Evolutionary conservation across 2,329 filamentous ascomycete species (phyloP).

Genomic region (Phialocephala sp.): DNA sequence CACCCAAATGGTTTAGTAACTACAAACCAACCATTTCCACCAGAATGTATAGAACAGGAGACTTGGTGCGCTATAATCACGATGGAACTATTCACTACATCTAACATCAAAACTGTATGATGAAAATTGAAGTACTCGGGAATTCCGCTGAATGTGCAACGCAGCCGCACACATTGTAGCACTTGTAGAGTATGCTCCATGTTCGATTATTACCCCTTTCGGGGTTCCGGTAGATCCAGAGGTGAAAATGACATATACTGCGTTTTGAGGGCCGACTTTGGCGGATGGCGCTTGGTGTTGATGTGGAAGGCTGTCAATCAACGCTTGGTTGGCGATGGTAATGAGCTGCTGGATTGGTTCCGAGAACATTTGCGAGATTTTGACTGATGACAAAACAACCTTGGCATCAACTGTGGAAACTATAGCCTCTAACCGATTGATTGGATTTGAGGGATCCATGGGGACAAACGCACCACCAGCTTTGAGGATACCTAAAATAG

Average conservation of each 20-base stretch:
- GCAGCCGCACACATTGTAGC: slow-evolving; percentile 16
- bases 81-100: slow-evolving; percentile 31
- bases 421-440: too few relatives aligned
- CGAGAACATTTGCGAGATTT: too few relatives aligned
- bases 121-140: slow-evolving; percentile 33
- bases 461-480: slow-evolving; percentile 30
- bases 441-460: too few relatives aligned
- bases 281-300: too few relatives aligned
- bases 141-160: not conserved
- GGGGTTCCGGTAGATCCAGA: slow-evolving; percentile 28
- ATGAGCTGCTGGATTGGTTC: too few relatives aligned
- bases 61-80: slow-evolving; percentile 31
- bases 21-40: not conserved
- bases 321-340: too few relatives aligned
- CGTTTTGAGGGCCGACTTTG: too few relatives aligned
- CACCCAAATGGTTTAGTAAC: too few relatives aligned
- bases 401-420: too few relatives aligned
- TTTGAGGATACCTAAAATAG: slow-evolving; percentile 36
- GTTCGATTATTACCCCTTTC: slow-evolving; percentile 28
- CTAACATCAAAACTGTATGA: slow-evolving; percentile 33
- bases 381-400: too few relatives aligned
- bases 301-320: too few relatives aligned
- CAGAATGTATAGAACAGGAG: slow-evolving; percentile 25
- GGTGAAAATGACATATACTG: slow-evolving; percentile 22
- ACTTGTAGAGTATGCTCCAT: slow-evolving; percentile 23